Evolutionary conservation across 2,329 filamentous ascomycete genomes (phyloP), one percentile per base, ranked within the genome.

Genomic region (Colletotrichum gigasporum): DNA sequence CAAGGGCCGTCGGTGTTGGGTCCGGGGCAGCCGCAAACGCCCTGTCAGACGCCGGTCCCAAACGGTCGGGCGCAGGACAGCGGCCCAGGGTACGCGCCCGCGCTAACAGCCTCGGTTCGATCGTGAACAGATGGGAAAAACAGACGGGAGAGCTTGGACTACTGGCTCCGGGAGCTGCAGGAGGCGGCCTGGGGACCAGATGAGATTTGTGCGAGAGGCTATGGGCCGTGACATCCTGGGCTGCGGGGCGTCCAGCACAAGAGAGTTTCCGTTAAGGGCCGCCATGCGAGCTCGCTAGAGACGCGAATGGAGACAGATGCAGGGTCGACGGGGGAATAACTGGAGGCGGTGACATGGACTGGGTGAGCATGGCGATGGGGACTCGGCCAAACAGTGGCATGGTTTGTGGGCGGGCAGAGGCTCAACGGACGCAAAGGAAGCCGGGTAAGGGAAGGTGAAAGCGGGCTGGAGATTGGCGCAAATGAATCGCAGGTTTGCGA

Each of bases 21-120:
- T 12, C 34, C 28, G 48, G 39, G 39, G 24, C 61, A 50, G 48
- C 48, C 61, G 61, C 41, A 45, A 56, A 37, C 53, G 53, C 39
- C 30, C 39, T 45, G 53, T 32, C 32, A 41, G 41, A 53, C 39
- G 42, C 41, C 48, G 48, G 56, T 54, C 26, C 61, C 42, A 61
- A 64, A 61, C 41, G 12, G 34, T 30, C 39, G 61, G 56, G 34
- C 28, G 20, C 41, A 28, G 50, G 35, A 22, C 26, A 41, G 14
- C 32, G 47, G 60, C 30, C 37, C 8, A 47, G 18, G 16, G 44
- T 55, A 34, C 32, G 14, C 47, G 47, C 47, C 42, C 11, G 20
- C 48, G 32, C 16, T 34, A 54, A 61, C 11, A 5, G 30, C 18
- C 16, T 12, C 45, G 11, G 45, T 26, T 48, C 8, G 48, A 54